Conservation (phyloP, 1,284 basidiomycete species). For the Gastroboletus turbinatus region DNA sequence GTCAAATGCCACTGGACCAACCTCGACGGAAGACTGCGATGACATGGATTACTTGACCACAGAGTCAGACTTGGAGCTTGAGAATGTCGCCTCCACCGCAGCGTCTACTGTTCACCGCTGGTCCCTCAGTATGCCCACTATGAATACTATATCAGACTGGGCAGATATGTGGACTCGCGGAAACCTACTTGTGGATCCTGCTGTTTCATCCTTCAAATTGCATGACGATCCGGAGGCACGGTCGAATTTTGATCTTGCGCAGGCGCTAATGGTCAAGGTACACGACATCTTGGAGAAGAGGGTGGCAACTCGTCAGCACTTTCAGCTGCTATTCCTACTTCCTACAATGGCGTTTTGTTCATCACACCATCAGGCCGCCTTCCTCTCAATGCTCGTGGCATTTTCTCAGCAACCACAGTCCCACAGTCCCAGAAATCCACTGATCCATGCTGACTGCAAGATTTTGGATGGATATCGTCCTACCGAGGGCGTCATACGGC, state of each 20-base stretch:
- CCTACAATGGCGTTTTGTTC: neutral
- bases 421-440: neutral
- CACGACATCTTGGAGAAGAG: neutral
- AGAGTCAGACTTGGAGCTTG: neutral
- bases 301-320: neutral
- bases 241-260: neutral
- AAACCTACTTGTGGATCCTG: neutral
- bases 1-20: neutral
- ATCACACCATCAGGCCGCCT: neutral
- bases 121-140: neutral
- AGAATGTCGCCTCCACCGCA: slow-evolving; percentile 1
- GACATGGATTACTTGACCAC: neutral
- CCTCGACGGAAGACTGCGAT: neutral
- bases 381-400: neutral
- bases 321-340: neutral
- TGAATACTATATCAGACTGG: neutral
- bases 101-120: neutral
- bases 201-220: neutral
- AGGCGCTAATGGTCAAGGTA: neutral
- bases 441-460: neutral
- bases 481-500: neutral
- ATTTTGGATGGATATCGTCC: neutral
- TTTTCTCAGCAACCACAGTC: neutral
- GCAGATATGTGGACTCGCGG: neutral
- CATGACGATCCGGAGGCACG: no score